Evolutionary conservation across 805 yeast species (phyloP), one percentile per base, ranked within the genome.

Genomic region (Allodekkera sacchari): DNA sequence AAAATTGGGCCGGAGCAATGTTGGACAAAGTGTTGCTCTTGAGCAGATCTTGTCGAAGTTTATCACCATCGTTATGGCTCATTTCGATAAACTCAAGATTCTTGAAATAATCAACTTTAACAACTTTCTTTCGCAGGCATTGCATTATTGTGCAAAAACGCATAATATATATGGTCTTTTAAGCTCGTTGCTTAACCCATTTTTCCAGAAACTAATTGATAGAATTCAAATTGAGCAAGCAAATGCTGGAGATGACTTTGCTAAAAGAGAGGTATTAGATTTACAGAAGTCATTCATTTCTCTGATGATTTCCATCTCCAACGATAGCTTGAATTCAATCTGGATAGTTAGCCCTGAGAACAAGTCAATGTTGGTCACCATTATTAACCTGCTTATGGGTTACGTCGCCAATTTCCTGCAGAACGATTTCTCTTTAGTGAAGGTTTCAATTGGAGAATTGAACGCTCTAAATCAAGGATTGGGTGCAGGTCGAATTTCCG

Each of bases 81-180:
- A 71, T 16, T 67, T 71, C 10, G 74, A 71, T 22, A 69, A 77
- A 43, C 62, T 79, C 44, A 72, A 70, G 36, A 56, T 71, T 9
- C 59, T 64, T 32, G 96, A 88, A 52, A 61, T 89, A 51, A 68
- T 71, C 23, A 95, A 87, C 48, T 85, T 92, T 50, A 59, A 87
- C 34, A 71, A 89, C 24, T 89, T 92, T 53, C 59, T 92, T 39
- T 88, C 94, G 5, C 97, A 92, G 57, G 71, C 92, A 39, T 72
- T 82, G 32, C 96, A 89, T 53, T 71, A 67, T 42, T 85, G 79
- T 57, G 71, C 74, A 47, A 64, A 64, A 28, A 78, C 83, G 43
- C 75, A 71, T 26, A 68, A 66, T 27, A 74, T 87, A 33, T 85
- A 83, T 54, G 75, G 76, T 44, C 62, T 89, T 56, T 63, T 89